Percentiles rank a stretch among this genome's conserved stretches.
phyloP scores from a whole-genome alignment of 1,284 basidiomycete genomes.

The Vanrija pseudolonga region DNA sequence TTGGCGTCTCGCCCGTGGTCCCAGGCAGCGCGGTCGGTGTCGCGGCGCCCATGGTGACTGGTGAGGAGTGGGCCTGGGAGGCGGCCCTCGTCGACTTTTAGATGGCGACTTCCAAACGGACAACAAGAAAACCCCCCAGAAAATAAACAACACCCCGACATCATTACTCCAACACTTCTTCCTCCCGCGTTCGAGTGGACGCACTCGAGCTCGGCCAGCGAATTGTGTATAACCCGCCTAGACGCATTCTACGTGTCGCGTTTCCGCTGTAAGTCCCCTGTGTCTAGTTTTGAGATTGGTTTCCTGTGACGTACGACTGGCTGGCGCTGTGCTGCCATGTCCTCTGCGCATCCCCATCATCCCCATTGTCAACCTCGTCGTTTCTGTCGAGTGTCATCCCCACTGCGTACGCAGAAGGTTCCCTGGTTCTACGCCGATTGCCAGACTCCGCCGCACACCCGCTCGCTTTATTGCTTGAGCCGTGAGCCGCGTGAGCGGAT shows the following conservation, averaged over 20 bases:
- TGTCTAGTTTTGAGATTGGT: neutral
- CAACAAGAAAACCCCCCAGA: conserved; percentile 1
- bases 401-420: neutral
- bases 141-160: neutral
- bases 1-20: conserved; percentile 8
- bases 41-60: conserved; percentile 1
- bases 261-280: conserved; percentile 10
- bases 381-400: neutral
- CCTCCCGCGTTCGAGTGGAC: no score
- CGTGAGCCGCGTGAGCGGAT: conserved; percentile 24
- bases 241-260: neutral
- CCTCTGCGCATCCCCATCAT: neutral
- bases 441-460: conserved; percentile 22
- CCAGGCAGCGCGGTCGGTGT: conserved; percentile 5
- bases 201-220: no score
- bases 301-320: neutral
- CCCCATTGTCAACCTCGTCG: neutral
- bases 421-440: conserved; percentile 8
- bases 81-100: conserved; percentile 18
- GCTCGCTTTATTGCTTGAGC: conserved; percentile 22
- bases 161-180: no score
- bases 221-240: no score
- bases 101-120: conserved; percentile 1
- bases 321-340: neutral
- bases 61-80: conserved; percentile 22